These are phyloP conservation scores for Arxiozyma bovina DNA, from an alignment of 1,139 yeast species.

Conservation along the genomic window DNA sequence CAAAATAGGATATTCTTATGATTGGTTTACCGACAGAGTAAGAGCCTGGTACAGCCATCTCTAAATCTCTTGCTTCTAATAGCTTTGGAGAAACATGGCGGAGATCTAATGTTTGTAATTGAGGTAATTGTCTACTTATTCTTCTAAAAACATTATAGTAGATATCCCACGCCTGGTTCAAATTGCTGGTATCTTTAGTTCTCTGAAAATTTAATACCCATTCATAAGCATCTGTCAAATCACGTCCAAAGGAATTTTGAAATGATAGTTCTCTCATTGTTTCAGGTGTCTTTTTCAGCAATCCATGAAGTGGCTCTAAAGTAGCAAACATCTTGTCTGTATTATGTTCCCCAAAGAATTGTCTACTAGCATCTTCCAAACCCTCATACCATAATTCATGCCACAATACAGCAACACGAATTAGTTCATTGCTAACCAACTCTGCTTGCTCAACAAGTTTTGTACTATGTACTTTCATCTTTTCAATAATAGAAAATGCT, in stretches of 20 bases:
- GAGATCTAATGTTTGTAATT: constrained; percentile 72
- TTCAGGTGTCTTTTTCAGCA: constrained; percentile 81
- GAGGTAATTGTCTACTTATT: constrained; percentile 82
- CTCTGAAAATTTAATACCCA: constrained; percentile 84
- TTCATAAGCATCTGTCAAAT: constrained; percentile 83
- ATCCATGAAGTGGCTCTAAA: constrained; percentile 77
- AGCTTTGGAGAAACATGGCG: constrained; percentile 91
- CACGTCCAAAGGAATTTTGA: constrained; percentile 89
- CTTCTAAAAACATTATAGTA: constrained; percentile 90
- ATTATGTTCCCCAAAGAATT: constrained; percentile 89
- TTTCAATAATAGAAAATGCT: constrained; percentile 82
- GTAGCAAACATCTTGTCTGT: constrained; percentile 92
- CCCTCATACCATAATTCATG: constrained; percentile 99
- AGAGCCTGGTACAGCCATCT: constrained; percentile 90
- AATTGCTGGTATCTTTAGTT: constrained; percentile 76
- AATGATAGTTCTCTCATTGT: constrained; percentile 90
- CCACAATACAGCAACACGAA: constrained; percentile 93
- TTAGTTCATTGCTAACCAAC: constrained; percentile 84
- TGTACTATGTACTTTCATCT: constrained; percentile 84
- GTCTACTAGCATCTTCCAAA: constrained; percentile 88
- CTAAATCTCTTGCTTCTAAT: constrained; percentile 68
- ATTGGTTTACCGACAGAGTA: constrained; percentile 80
- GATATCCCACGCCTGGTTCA: constrained; percentile 97
- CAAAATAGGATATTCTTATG: constrained; percentile 63
- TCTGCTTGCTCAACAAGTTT: constrained; percentile 85